phyloP scores from a whole-genome alignment of 768 basidiomycete species.

The Pleurotus sapidus region DNA sequence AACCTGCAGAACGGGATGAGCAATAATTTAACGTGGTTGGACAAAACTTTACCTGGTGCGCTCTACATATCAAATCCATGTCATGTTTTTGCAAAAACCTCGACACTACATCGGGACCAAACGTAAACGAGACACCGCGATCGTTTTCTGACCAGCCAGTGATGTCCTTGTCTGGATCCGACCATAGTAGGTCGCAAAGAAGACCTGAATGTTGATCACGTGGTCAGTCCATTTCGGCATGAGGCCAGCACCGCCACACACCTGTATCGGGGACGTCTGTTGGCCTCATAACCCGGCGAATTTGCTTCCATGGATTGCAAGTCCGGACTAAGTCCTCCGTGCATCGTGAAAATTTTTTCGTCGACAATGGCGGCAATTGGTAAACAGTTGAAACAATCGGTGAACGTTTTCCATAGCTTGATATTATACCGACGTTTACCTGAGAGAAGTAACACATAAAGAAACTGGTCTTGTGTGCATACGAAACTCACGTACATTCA shows the following conservation, averaged over 20 bases:
- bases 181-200: conserved; percentile 96
- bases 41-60: conserved; percentile 77
- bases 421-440: conserved; percentile 99
- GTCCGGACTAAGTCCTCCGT: conserved; percentile 95
- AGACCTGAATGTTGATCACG: conserved; percentile 51
- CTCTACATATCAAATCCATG: conserved; percentile 98
- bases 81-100: conserved; percentile 99
- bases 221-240: not conserved
- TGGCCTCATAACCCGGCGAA: conserved; percentile 97
- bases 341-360: conserved; percentile 99
- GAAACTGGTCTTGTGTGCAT: not conserved
- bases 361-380: conserved; percentile 99
- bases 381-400: conserved; percentile 99
- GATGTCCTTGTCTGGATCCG: conserved; percentile 99
- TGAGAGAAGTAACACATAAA: conserved; percentile 27
- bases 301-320: conserved; percentile 99
- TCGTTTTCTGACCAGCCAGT: conserved; percentile 99
- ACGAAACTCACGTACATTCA: conserved; percentile 71
- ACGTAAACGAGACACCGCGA: conserved; percentile 97
- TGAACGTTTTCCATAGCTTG: conserved; percentile 99
- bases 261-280: conserved; percentile 99
- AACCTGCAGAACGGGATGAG: conserved; percentile 50
- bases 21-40: not conserved
- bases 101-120: conserved; percentile 96
- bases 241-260: conserved; percentile 22